These are phyloP conservation scores for Boletus semigastroideus DNA, from an alignment of 1,284 basidiomycete genomes.

Conservation along the genomic window DNA sequence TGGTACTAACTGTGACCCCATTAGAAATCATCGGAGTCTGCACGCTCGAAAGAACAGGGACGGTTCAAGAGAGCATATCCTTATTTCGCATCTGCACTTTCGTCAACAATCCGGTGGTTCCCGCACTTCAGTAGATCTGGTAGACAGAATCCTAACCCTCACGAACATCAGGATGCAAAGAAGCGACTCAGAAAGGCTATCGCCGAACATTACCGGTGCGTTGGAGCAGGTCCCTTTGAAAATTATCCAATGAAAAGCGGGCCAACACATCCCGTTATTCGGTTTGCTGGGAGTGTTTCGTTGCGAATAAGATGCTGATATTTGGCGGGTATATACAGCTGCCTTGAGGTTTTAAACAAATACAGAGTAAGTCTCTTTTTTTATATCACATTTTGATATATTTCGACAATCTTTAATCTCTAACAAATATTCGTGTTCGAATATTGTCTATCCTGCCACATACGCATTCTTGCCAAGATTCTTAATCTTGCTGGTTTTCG, in stretches of 20 bases:
- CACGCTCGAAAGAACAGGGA: not conserved
- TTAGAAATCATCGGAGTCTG: slow-evolving; percentile 26
- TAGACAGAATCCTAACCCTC: slow-evolving; percentile 50
- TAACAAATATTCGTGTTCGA: no score
- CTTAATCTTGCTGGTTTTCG: slow-evolving; percentile 89
- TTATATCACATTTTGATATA: slow-evolving; percentile 6
- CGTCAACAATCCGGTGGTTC: not conserved
- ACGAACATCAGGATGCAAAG: slow-evolving; percentile 81
- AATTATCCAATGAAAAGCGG: not conserved
- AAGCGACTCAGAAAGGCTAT: slow-evolving; percentile 82
- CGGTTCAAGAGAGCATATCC: slow-evolving; percentile 18
- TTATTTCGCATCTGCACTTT: slow-evolving; percentile 8
- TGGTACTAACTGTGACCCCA: slow-evolving; percentile 2
- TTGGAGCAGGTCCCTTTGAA: slow-evolving; percentile 5
- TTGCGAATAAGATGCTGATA: slow-evolving; percentile 17
- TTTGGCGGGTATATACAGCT: no score
- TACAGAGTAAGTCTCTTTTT: slow-evolving; percentile 60
- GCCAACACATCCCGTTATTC: no score
- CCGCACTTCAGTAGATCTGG: not conserved
- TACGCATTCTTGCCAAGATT: slow-evolving; percentile 56
- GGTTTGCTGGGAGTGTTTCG: not conserved
- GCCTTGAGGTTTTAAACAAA: slow-evolving; percentile 80
- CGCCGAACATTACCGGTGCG: slow-evolving; percentile 80
- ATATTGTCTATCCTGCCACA: no score
- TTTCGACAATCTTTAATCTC: not conserved